A percentile compares a stretch with the other conserved stretches of the same genome.
These are phyloP conservation scores for Clitopilus hobsonii DNA, from an alignment of 768 basidiomycete species.

Conservation along the genomic window DNA sequence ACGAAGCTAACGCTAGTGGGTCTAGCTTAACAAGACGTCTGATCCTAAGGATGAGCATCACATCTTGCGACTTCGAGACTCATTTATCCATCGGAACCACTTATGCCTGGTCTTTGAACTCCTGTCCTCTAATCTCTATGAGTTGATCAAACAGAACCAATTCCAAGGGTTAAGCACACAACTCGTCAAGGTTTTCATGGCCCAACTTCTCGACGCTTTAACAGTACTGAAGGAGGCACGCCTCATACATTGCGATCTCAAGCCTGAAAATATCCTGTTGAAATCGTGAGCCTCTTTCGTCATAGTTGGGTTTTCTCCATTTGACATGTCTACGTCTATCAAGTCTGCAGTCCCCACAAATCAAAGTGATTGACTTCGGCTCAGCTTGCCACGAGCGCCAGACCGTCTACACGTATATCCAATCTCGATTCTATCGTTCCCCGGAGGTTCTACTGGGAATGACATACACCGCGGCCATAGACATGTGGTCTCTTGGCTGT, in stretches of 20 bases:
- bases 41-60: conserved; percentile 96
- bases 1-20: neutral
- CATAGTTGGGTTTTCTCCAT: neutral
- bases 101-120: conserved; percentile 98
- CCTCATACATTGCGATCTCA: conserved; percentile 96
- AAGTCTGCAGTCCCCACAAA: conserved; percentile 93
- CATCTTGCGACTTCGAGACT: conserved; percentile 90
- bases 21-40: conserved; percentile 86
- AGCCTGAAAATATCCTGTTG: conserved; percentile 96
- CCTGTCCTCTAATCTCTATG: conserved; percentile 95
- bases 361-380: conserved; percentile 99
- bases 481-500: conserved; percentile 99
- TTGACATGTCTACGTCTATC: conserved; percentile 3
- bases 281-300: conserved; percentile 63
- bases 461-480: conserved; percentile 91
- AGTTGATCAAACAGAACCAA: conserved; percentile 99
- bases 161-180: conserved; percentile 96
- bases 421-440: conserved; percentile 96
- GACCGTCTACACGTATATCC: conserved; percentile 99
- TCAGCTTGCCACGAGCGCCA: conserved; percentile 98
- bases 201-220: conserved; percentile 89
- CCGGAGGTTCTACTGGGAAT: conserved; percentile 96
- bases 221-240: conserved; percentile 92
- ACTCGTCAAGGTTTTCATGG: conserved; percentile 97
- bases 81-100: conserved; percentile 95